Evolutionary conservation across 768 basidiomycete species (phyloP).

Genomic region (Mycena filopes): DNA sequence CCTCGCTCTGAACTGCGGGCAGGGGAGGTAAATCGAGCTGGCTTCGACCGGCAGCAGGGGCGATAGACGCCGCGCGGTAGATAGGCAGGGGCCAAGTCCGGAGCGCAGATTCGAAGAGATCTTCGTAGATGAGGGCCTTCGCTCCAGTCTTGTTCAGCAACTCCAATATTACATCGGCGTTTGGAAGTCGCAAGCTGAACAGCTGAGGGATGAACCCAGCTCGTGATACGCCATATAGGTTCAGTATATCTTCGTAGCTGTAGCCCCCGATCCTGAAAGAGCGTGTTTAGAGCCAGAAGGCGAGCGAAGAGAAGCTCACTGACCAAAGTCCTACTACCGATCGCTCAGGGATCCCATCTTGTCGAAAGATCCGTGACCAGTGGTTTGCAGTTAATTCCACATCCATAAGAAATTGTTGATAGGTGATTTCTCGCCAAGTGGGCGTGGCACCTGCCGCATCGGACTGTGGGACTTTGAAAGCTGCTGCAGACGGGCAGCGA

Average conservation of each 20-base stretch:
- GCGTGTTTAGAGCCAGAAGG: slow-evolving; percentile 3
- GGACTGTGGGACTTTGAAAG: slow-evolving; percentile 69
- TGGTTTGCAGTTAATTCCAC: slow-evolving; percentile 74
- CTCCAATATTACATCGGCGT: slow-evolving; percentile 75
- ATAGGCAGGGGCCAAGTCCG: slow-evolving; percentile 59
- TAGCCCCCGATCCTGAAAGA: slow-evolving; percentile 74
- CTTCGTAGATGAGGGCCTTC: slow-evolving; percentile 71
- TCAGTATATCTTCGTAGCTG: slow-evolving; percentile 75
- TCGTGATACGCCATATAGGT: slow-evolving; percentile 79
- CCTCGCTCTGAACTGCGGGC: slow-evolving; percentile 42
- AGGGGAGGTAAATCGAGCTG: slow-evolving; percentile 53
- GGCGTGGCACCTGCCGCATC: slow-evolving; percentile 56
- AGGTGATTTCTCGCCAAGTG: slow-evolving; percentile 72
- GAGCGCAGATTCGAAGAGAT: slow-evolving; percentile 60
- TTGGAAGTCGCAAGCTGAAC: slow-evolving; percentile 82
- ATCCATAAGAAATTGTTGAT: slow-evolving; percentile 69
- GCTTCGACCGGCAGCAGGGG: slow-evolving; percentile 48
- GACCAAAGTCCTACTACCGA: slow-evolving; percentile 83
- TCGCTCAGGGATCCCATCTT: slow-evolving; percentile 57
- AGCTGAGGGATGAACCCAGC: slow-evolving; percentile 84
- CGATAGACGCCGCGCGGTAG: slow-evolving; percentile 55
- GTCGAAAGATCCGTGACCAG: slow-evolving; percentile 64
- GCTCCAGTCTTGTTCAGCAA: slow-evolving; percentile 72
- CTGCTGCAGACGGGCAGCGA: slow-evolving; percentile 58
- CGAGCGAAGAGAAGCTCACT: slow-evolving; percentile 36